phyloP scores from a whole-genome alignment of 305 asterid species.

The Lippia alba region DNA sequence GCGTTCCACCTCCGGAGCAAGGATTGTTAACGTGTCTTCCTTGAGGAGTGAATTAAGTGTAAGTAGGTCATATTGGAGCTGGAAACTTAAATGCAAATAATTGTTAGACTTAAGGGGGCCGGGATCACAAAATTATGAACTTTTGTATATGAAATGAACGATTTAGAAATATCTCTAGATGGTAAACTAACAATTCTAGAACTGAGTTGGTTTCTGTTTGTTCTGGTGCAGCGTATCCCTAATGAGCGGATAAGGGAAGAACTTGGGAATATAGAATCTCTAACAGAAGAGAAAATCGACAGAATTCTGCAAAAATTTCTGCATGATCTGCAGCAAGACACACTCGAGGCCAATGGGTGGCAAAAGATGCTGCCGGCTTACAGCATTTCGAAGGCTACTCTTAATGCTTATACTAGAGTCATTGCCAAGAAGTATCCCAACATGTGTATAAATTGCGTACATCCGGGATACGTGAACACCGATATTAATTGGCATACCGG shows the following conservation, averaged over 20 bases:
- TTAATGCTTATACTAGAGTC: slow-evolving; percentile 79
- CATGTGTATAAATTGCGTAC: slow-evolving; percentile 78
- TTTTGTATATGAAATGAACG: too few relatives aligned
- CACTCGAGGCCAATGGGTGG: slow-evolving; percentile 77
- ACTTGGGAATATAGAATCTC: slow-evolving; percentile 61
- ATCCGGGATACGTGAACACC: slow-evolving; percentile 78
- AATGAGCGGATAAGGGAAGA: slow-evolving; percentile 58
- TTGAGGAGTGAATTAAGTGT: slow-evolving; percentile 70
- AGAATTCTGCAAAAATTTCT: slow-evolving; percentile 55
- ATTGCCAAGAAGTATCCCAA: slow-evolving; percentile 70
- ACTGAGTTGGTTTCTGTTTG: not conserved
- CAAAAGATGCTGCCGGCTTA: slow-evolving; percentile 85
- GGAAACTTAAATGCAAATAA: too few relatives aligned
- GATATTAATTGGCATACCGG: slow-evolving; percentile 81
- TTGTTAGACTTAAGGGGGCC: too few relatives aligned
- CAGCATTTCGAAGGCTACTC: slow-evolving; percentile 77
- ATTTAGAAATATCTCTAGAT: too few relatives aligned
- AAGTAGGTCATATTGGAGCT: slow-evolving; percentile 27
- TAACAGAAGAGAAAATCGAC: slow-evolving; percentile 68
- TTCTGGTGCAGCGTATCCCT: slow-evolving; percentile 67
- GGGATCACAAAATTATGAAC: too few relatives aligned
- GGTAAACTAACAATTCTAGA: not conserved
- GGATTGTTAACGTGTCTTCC: slow-evolving; percentile 75
- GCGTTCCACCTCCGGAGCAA: slow-evolving; percentile 63
- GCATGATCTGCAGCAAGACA: slow-evolving; percentile 53